Conservation (phyloP, 2,329 filamentous ascomycete species). For the Claviceps paspali region DNA sequence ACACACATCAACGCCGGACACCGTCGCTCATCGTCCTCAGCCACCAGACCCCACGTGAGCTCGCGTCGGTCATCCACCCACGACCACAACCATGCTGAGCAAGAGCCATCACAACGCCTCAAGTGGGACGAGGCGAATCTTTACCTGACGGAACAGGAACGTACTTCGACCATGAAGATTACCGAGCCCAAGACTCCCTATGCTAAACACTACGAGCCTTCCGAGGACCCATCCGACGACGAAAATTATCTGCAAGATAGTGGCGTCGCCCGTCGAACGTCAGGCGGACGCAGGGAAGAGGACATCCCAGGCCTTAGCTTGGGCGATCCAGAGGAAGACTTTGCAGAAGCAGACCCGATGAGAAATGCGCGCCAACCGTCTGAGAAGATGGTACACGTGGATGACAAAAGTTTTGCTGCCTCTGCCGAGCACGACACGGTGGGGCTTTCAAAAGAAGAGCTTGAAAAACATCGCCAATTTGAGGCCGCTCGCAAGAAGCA, state of each 20-base stretch:
- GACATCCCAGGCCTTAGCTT: conserved; percentile 88
- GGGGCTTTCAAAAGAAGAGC: conserved; percentile 53
- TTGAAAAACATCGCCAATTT: conserved; percentile 83
- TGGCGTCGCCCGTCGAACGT: conserved; percentile 15
- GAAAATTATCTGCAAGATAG: conserved; percentile 30
- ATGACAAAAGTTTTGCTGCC: conserved; percentile 42
- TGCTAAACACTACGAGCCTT: conserved; percentile 77
- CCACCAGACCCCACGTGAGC: conserved; percentile 41
- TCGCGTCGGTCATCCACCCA: conserved; percentile 58
- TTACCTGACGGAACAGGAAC: conserved; percentile 93
- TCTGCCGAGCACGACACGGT: conserved; percentile 39
- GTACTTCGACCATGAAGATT: conserved; percentile 95
- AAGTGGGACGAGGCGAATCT: conserved; percentile 99
- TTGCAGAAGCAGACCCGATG: conserved; percentile 32
- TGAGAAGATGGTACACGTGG: conserved; percentile 68
- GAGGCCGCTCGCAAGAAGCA: conserved; percentile 88
- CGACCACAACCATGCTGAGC: conserved; percentile 25
- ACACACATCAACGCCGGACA: conserved; percentile 88
- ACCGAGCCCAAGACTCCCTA: conserved; percentile 97
- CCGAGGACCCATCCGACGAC: conserved; percentile 76
- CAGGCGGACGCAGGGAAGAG: conserved; percentile 35
- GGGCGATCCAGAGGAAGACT: conserved; percentile 73
- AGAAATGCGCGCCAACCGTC: conserved; percentile 21
- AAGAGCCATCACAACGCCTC: conserved; percentile 52
- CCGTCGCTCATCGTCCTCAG: conserved; percentile 66